phyloP scores from a whole-genome alignment of 129 eudicot species.

The Artemisia argyi region DNA sequence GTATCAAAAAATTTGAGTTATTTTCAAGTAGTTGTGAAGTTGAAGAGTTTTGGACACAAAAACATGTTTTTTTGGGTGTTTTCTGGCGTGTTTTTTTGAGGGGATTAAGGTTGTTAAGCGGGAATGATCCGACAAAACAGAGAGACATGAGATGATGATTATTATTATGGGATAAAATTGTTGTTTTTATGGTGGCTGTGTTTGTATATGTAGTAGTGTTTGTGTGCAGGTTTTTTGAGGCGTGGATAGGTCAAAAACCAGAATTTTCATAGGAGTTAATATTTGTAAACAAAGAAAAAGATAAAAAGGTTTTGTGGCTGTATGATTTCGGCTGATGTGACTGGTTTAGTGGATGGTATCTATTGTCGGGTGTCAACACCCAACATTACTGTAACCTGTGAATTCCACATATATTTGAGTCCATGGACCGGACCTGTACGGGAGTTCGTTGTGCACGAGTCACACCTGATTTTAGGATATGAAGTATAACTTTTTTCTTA shows the following conservation, averaged over 20 bases:
- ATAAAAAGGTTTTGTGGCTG: too few relatives aligned
- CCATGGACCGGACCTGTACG: too few relatives aligned
- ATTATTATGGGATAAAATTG: neutral
- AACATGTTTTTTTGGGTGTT: conserved; percentile 20
- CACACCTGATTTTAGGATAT: too few relatives aligned
- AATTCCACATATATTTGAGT: too few relatives aligned
- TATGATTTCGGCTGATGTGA: too few relatives aligned
- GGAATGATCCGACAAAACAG: conserved; percentile 28
- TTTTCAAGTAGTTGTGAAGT: conserved; percentile 17
- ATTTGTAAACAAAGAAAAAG: too few relatives aligned
- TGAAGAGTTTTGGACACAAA: conserved; percentile 19
- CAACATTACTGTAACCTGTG: too few relatives aligned
- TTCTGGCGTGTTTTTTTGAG: conserved; percentile 11
- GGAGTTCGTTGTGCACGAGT: too few relatives aligned
- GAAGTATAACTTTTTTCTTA: too few relatives aligned
- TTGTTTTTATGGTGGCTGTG: neutral
- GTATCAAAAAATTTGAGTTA: conserved; percentile 31
- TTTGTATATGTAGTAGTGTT: neutral
- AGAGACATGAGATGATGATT: conserved; percentile 33
- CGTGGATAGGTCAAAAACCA: conserved; percentile 27
- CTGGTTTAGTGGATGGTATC: too few relatives aligned
- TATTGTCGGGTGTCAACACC: too few relatives aligned
- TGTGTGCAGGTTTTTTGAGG: neutral
- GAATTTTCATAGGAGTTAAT: conserved; percentile 22
- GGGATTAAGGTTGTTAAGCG: conserved; percentile 16